Base-by-base conservation (phyloP, 495 filamentous ascomycete species). In the Aspergillus asperescens region DNA sequence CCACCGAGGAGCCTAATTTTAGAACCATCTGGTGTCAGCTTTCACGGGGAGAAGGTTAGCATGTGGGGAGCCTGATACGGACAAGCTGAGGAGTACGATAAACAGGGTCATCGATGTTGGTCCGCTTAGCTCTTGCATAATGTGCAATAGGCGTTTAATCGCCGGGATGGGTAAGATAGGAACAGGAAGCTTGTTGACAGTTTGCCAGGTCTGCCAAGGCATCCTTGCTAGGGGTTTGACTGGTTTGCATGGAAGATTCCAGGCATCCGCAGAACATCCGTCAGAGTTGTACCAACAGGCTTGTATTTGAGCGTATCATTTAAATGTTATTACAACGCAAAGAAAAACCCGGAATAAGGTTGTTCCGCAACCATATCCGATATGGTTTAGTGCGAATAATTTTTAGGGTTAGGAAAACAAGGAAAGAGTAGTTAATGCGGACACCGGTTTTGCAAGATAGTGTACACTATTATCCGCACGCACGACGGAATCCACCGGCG, bases 1-100 rank as follows among this genome's bases (percentile, higher is more conserved):
- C 49, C 39, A 28, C 49, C 39, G 28, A 52, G 23, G 39, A 52
- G 23, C 49, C 49, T 52, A 43, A 27, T 16, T 3, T 35, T 23
- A 20, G 16, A 32, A 22, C 32, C 12, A 52, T 31, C 9, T 44
- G 5, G 41, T n/a, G 39, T 52, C 43, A 52, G 49, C 49, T 43
- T 38, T 15, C 35, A 32, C 42, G 4, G 25, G 12, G 12, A 10
- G 4, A 35, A 5, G 12, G 12, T 35, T 5, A 35, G 12, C 12
- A 35, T 35, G 20, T 23, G n/a, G 39, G 8, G 19, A 25, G 16
- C 1, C 15, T 52, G 23, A 13, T 38, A 2, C 46, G 37, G 19
- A 49, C 46, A 49, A 16, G 46, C 46, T 23, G 16, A 37, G 37
- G 20, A 49, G 7, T 4, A 49, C 20, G 20, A 49, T 35, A 38